phyloP scores from a whole-genome alignment of 2,329 filamentous ascomycete genomes.

The Lanzia echinophila region DNA sequence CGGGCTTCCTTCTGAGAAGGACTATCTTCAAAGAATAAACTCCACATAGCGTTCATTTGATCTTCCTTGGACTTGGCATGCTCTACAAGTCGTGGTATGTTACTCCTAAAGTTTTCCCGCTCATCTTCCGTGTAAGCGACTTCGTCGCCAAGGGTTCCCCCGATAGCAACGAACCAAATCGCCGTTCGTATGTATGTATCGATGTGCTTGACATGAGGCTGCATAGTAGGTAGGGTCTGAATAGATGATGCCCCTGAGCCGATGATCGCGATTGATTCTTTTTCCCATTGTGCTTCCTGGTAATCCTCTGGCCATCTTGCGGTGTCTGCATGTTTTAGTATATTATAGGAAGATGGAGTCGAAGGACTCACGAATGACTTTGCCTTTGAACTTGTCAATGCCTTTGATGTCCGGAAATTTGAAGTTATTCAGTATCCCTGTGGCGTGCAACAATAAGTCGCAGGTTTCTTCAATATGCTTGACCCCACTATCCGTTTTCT shows the following conservation, averaged over 20 bases:
- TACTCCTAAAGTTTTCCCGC: constrained; percentile 35
- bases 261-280: constrained; percentile 33
- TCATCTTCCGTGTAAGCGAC: constrained; percentile 39
- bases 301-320: constrained; percentile 37
- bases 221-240: constrained; percentile 33
- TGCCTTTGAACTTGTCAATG: constrained; percentile 39
- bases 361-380: constrained; percentile 37
- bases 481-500: constrained; percentile 25
- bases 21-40: constrained; percentile 37
- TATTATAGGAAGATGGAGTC: background rate
- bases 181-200: constrained; percentile 45
- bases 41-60: constrained; percentile 42
- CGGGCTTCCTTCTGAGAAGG: constrained; percentile 35
- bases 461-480: constrained; percentile 22
- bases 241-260: constrained; percentile 35
- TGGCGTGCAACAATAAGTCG: constrained; percentile 23
- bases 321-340: constrained; percentile 28
- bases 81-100: constrained; percentile 29
- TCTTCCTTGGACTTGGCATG: constrained; percentile 25
- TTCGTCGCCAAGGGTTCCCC: constrained; percentile 39
- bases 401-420: constrained; percentile 45
- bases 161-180: constrained; percentile 42
- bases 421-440: constrained; percentile 23
- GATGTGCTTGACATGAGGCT: constrained; percentile 37
- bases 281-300: constrained; percentile 22